A percentile compares a stretch with the other conserved stretches of the same genome.
These are phyloP conservation scores for Saprolegnia parasitica DNA, from an alignment of 352 stramenopile species.

Conservation along the genomic window DNA sequence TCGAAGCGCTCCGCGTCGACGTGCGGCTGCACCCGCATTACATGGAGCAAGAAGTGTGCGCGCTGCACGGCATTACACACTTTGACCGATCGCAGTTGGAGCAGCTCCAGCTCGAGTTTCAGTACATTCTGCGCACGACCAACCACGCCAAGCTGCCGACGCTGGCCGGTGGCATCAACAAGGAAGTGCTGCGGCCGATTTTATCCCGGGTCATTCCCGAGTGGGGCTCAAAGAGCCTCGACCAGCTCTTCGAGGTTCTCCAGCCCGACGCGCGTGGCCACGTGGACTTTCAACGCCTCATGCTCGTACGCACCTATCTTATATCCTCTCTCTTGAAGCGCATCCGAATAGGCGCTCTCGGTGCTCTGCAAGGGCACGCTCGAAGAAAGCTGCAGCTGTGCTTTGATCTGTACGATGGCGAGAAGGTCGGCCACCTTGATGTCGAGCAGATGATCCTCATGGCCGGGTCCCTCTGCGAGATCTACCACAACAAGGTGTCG, in stretches of 20 bases:
- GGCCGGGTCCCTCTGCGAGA: slow-evolving; percentile 27
- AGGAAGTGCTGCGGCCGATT: slow-evolving; percentile 24
- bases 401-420: slow-evolving; percentile 37
- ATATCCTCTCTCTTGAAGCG: slow-evolving; percentile 34
- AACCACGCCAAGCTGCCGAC: slow-evolving; percentile 38
- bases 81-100: slow-evolving; percentile 54
- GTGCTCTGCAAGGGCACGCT: slow-evolving; percentile 38
- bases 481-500: slow-evolving; percentile 28
- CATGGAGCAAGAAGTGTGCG: slow-evolving; percentile 47
- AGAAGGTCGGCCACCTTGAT: slow-evolving; percentile 20
- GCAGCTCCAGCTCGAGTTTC: slow-evolving; percentile 59
- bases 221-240: slow-evolving; percentile 45
- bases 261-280: slow-evolving; percentile 57
- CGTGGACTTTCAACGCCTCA: slow-evolving; percentile 53
- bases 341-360: slow-evolving; percentile 37
- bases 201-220: slow-evolving; percentile 51
- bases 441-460: slow-evolving; percentile 29
- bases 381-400: slow-evolving; percentile 53
- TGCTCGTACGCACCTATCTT: slow-evolving; percentile 42
- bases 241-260: slow-evolving; percentile 44
- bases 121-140: slow-evolving; percentile 49
- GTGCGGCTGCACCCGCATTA: slow-evolving; percentile 45
- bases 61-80: slow-evolving; percentile 45
- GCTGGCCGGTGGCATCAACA: slow-evolving; percentile 45
- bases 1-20: slow-evolving; percentile 55